Conservation (phyloP, 345 rosid species). For the Angophora floribunda region DNA sequence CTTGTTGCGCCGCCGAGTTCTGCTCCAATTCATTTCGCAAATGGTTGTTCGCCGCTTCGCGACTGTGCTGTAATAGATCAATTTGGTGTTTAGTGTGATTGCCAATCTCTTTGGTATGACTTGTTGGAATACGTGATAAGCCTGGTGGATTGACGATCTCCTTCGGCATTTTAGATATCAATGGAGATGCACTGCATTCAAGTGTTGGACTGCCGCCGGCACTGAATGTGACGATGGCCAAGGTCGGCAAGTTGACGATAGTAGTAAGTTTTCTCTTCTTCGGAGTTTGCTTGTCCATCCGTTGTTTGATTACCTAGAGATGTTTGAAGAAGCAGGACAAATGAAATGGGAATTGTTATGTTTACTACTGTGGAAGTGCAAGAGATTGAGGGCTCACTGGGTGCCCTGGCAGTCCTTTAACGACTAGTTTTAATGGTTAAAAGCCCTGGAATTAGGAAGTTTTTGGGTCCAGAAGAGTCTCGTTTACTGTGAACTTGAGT, state of each 20-base stretch:
- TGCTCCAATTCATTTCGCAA: background rate
- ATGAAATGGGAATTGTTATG: background rate
- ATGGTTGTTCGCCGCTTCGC: background rate
- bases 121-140: background rate
- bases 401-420: background rate
- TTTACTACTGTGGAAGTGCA: background rate
- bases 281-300: background rate
- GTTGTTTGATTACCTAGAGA: background rate
- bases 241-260: slow-evolving; percentile 80
- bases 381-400: background rate
- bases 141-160: background rate
- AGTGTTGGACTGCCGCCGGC: slow-evolving; percentile 99
- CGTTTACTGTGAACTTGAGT: background rate
- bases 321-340: background rate
- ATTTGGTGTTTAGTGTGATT: background rate
- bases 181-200: slow-evolving; percentile 96
- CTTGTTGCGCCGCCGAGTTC: background rate
- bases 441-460: background rate
- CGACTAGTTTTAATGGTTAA: background rate
- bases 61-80: background rate
- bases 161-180: slow-evolving; percentile 44
- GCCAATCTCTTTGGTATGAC: background rate
- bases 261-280: slow-evolving; percentile 32
- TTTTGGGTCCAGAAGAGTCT: background rate
- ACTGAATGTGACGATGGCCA: slow-evolving; percentile 73